These are phyloP conservation scores for Kalmanozyma brasiliensis DNA, from an alignment of 1,284 basidiomycete genomes.

Conservation along the genomic window DNA sequence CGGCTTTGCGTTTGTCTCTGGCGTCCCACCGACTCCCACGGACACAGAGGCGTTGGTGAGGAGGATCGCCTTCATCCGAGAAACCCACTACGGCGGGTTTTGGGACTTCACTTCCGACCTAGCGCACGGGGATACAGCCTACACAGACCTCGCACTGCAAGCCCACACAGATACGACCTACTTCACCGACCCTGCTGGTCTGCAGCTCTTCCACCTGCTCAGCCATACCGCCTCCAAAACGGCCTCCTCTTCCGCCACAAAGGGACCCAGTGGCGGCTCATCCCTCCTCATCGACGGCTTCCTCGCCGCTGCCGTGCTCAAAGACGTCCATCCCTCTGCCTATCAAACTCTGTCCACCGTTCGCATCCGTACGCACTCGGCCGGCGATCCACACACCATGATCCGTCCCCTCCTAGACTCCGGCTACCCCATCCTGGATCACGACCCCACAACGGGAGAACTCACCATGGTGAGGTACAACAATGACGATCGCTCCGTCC, in stretches of 20 bases:
- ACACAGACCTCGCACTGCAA: conserved; percentile 85
- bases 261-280: conserved; percentile 80
- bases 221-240: conserved; percentile 68
- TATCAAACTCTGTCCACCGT: conserved; percentile 79
- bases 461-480: conserved; percentile 90
- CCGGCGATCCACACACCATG: conserved; percentile 68
- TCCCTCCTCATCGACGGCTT: conserved; percentile 95
- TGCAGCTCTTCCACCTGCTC: conserved; percentile 94
- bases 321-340: conserved; percentile 77
- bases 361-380: conserved; percentile 84
- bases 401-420: conserved; percentile 51
- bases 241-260: not conserved
- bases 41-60: conserved; percentile 83
- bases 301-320: conserved; percentile 83
- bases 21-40: conserved; percentile 82
- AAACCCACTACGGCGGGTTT: conserved; percentile 91
- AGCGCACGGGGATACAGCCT: conserved; percentile 82
- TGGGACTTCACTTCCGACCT: conserved; percentile 97
- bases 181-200: conserved; percentile 75
- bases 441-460: conserved; percentile 73
- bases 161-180: conserved; percentile 98
- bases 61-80: conserved; percentile 86
- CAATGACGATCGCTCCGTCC: conserved; percentile 80
- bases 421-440: conserved; percentile 68
- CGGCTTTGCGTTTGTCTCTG: conserved; percentile 88